Conservation (phyloP, 164 flowering plant species). For the Tetrastigma voinierianum region DNA sequence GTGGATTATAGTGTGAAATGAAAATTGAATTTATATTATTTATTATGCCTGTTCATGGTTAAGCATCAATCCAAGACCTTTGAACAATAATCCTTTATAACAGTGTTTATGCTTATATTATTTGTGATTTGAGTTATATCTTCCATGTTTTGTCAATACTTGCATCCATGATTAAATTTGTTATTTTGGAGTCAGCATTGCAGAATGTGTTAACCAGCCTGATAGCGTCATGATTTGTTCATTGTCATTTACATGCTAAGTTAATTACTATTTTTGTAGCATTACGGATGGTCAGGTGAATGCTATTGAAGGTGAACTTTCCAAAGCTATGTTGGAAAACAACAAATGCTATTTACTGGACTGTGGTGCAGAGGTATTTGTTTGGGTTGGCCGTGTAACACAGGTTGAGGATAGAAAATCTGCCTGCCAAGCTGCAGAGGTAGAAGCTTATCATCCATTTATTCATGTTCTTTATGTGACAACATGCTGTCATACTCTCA, state of each 20-base stretch:
- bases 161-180: no score
- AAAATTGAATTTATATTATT: no score
- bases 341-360: slow-evolving; percentile 87
- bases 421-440: slow-evolving; percentile 93
- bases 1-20: no score
- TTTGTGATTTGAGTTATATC: no score
- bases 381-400: slow-evolving; percentile 98
- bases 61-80: no score
- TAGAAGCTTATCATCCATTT: slow-evolving; percentile 21
- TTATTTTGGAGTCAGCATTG: background rate
- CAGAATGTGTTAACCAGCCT: background rate
- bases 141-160: no score
- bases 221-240: background rate
- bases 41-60: no score
- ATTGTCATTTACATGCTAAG: slow-evolving; percentile 12
- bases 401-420: slow-evolving; percentile 95
- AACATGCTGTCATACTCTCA: slow-evolving; percentile 16
- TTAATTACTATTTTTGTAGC: slow-evolving; percentile 43
- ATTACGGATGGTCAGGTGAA: slow-evolving; percentile 66
- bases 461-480: slow-evolving; percentile 2
- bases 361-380: slow-evolving; percentile 88
- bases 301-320: slow-evolving; percentile 70
- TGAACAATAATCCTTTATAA: no score
- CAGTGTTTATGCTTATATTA: no score
- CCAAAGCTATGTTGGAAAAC: slow-evolving; percentile 82